These are phyloP conservation scores for Erodium trifolium DNA, from an alignment of 441 rosid genomes.

Conservation along the genomic window DNA sequence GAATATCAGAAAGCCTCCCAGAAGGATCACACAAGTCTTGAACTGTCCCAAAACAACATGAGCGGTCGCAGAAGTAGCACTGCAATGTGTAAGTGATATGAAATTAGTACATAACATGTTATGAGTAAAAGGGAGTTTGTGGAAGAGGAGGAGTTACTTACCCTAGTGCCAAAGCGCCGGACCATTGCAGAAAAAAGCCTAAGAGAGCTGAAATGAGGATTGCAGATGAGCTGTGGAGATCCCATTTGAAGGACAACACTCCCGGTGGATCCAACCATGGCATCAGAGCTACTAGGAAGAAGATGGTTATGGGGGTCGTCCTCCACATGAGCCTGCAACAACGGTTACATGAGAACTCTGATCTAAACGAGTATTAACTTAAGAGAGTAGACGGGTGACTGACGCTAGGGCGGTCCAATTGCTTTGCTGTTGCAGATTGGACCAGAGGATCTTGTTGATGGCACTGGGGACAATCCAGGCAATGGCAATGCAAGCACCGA, in stretches of 20 bases:
- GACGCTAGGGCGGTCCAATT: constrained; percentile 27
- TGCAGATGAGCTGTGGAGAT: constrained; percentile 19
- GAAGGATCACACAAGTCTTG: constrained; percentile 28
- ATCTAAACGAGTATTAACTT: no score
- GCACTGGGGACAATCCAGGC: constrained; percentile 27
- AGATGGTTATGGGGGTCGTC: constrained; percentile 22
- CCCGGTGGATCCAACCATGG: constrained; percentile 29
- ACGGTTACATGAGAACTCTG: neutral
- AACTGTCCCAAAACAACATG: constrained; percentile 28
- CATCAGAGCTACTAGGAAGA: constrained; percentile 25
- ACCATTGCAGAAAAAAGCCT: constrained; percentile 27
- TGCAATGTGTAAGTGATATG: neutral
- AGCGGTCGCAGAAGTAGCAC: constrained; percentile 27
- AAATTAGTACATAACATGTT: neutral
- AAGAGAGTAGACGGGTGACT: neutral
- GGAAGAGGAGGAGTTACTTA: neutral
- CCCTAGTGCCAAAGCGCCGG: constrained; percentile 27
- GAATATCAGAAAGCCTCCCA: constrained; percentile 24
- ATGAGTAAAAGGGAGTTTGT: neutral
- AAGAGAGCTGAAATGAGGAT: constrained; percentile 21
- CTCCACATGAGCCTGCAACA: constrained; percentile 25
- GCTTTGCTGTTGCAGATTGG: constrained; percentile 25
- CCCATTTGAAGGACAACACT: constrained; percentile 24
- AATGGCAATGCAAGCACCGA: constrained; percentile 22
- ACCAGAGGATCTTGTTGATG: constrained; percentile 27